Conservation (phyloP, 192 early-diverging fungal species). For the Entomortierella beljakovae region DNA sequence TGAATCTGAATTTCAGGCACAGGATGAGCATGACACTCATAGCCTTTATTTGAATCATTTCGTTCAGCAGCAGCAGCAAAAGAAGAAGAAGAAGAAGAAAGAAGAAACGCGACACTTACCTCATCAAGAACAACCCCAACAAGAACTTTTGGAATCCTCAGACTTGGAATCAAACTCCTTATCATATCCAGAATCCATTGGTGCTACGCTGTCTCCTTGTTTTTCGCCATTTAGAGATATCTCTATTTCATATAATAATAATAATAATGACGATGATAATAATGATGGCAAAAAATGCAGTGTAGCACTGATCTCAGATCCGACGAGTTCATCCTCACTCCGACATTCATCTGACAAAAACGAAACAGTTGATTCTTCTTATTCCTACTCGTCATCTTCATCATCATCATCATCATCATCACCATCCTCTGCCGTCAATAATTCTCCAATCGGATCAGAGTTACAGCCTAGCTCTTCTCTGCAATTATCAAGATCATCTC, state of each 20-base stretch:
- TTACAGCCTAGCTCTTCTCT: background rate
- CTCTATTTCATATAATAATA: too few species aligned
- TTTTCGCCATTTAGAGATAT: background rate
- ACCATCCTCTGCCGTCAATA: slow-evolving; percentile 1
- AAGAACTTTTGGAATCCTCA: background rate
- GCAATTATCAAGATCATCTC: background rate
- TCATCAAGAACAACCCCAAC: background rate
- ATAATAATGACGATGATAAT: too few species aligned
- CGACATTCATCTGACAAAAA: background rate
- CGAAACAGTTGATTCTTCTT: background rate
- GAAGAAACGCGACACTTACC: background rate
- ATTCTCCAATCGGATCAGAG: too few species aligned
- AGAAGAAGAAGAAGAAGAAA: background rate
- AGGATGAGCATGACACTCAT: background rate
- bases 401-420: background rate
- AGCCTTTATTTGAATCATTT: background rate
- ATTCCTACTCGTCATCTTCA: background rate
- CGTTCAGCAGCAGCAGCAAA: background rate
- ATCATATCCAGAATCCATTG: background rate
- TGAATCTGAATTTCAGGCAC: background rate
- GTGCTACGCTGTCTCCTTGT: background rate
- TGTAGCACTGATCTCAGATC: background rate
- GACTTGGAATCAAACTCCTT: background rate
- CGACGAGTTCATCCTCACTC: background rate
- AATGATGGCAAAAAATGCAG: background rate